Percentiles rank a stretch among this genome's conserved stretches.
Evolutionary conservation across 305 asterid species (phyloP).

Genomic region (Solanum hybrid): DNA sequence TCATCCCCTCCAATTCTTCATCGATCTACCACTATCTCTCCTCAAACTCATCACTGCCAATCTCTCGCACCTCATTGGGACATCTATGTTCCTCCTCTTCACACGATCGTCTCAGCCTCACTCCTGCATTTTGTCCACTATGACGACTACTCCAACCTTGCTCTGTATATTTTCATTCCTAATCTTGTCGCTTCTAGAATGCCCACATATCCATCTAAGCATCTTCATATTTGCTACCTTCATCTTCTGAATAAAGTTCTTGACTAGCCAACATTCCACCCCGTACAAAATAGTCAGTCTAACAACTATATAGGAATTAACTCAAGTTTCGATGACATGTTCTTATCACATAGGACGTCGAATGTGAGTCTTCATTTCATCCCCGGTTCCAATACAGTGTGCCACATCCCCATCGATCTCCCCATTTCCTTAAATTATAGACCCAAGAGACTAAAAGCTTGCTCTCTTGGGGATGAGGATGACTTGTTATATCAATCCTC

Average conservation of each 20-base stretch:
- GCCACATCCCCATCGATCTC: background rate
- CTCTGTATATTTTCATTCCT: background rate
- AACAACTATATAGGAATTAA: background rate
- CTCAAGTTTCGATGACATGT: background rate
- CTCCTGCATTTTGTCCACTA: background rate
- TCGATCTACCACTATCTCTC: background rate
- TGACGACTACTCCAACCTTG: background rate
- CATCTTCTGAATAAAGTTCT: background rate
- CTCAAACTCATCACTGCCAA: background rate
- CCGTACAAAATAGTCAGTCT: background rate
- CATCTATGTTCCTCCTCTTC: background rate
- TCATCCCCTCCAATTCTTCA: background rate
- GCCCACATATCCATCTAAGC: background rate
- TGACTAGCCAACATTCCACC: background rate
- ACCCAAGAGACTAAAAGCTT: background rate
- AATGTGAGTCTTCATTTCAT: background rate
- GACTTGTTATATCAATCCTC: background rate
- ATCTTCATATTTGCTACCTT: background rate
- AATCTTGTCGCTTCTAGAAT: background rate
- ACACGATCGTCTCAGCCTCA: background rate
- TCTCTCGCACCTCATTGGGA: background rate
- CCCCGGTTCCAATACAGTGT: background rate
- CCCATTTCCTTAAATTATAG: background rate
- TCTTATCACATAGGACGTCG: background rate
- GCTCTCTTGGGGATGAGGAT: background rate